Evolutionary conservation across 768 basidiomycete species (phyloP).

Genomic region (Suillus luteus): DNA sequence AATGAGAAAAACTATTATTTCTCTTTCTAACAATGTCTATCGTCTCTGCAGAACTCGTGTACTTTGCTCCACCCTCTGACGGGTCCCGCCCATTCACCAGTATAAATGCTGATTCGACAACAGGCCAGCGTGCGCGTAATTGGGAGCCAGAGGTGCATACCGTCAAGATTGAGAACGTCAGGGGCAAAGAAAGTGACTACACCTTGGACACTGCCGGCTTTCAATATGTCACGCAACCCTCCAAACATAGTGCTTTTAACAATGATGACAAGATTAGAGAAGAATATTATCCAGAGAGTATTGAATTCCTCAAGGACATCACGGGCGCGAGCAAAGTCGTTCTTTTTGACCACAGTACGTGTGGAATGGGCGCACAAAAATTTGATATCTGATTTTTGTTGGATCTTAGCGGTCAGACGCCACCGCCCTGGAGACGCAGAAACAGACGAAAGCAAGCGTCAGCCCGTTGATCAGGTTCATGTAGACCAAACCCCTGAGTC

Average conservation of each 20-base stretch:
- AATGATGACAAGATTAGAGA: slow-evolving; percentile 52
- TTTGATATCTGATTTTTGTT: slow-evolving; percentile 3
- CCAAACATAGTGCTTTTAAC: slow-evolving; percentile 49
- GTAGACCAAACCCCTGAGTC: slow-evolving; percentile 54
- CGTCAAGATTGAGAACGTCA: slow-evolving; percentile 52
- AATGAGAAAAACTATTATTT: background rate
- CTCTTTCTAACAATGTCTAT: background rate
- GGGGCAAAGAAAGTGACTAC: slow-evolving; percentile 47
- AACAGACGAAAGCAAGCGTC: slow-evolving; percentile 39
- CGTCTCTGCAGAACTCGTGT: slow-evolving; percentile 36
- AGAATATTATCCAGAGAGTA: slow-evolving; percentile 65
- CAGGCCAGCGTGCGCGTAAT: slow-evolving; percentile 43
- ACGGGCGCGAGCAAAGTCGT: slow-evolving; percentile 63
- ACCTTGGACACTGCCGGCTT: slow-evolving; percentile 56
- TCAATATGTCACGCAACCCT: slow-evolving; percentile 40
- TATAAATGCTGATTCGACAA: slow-evolving; percentile 37
- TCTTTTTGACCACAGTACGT: slow-evolving; percentile 67
- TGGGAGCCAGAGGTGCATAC: slow-evolving; percentile 29
- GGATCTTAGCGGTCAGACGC: slow-evolving; percentile 46
- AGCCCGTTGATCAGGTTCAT: slow-evolving; percentile 45
- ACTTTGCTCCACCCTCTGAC: slow-evolving; percentile 39
- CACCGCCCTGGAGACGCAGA: slow-evolving; percentile 40
- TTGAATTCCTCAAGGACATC: slow-evolving; percentile 55
- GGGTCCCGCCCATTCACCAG: slow-evolving; percentile 43
- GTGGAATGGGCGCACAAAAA: background rate